Evolutionary conservation across 768 basidiomycete species (phyloP), one percentile per base, ranked within the genome.

Genomic region (Rhodotorula taiwanensis): DNA sequence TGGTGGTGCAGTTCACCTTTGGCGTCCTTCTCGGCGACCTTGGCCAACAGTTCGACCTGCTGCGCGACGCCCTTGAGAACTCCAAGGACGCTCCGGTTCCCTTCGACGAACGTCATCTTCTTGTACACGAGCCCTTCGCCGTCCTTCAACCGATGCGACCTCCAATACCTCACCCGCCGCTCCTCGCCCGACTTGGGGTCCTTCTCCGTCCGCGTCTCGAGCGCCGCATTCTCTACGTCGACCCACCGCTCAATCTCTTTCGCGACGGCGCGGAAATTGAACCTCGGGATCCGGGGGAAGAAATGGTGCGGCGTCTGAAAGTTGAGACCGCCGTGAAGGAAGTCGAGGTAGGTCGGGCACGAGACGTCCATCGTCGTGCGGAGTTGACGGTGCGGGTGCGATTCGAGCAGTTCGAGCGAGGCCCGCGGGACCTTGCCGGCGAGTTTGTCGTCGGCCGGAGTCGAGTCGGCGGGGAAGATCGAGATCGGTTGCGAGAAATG

Each of bases 351-450:
- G 2, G 85, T 80, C 4, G 84, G 83, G 76, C 95, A 98, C 64
- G 88, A 83, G 45, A 99, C 90, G 75, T 99, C 95, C 49, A 89
- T 87, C 1, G 95, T 98, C n/a, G 95, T 99, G 52, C 95, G 87
- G 71, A 99, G 79, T 75, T 99, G 95, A 21, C 95, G 86, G 70
- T 89, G 86, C 6, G 87, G 83, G 79, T 97, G 98, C 0, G 90
- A 93, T 74, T 99, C 95, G 33, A 97, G 79, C 74, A 97, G 94
- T 14, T 80, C 86, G 4, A 92, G 93, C 18, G 94, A 91, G 42
- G 53, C 14, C 79, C 92, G 90, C 15, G 67, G 62, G 36, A 69
- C 23, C 7, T n/a, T 23, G 66, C 28, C 9, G 52, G 5, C 14
- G 47, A 41, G 15, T n/a, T 39, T 39, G 36, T 9, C 36, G 36